Base-by-base conservation (phyloP, 768 basidiomycete species). In the Xerocomellus intermedius region DNA sequence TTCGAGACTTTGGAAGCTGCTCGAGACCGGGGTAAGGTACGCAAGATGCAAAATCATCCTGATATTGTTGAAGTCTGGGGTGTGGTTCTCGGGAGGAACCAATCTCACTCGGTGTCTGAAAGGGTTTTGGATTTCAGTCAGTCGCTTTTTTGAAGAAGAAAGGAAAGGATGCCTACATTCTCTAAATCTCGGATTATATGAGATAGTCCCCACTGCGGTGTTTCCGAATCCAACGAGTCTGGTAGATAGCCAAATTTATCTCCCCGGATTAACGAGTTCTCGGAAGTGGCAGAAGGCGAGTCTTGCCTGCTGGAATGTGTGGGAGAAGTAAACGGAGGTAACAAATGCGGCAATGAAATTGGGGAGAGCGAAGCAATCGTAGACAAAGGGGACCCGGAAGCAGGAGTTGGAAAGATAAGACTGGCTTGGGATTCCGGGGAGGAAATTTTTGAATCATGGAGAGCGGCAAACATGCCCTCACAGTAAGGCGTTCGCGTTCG, bases 31-130 rank as follows among this genome's bases (percentile, higher is more conserved):
- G 30, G 26, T 22, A 46, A 30, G 55, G 10, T n/a, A 19, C 24
- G 32, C 42, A 21, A 33, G 46, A 37, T 22, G 28, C 35, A 48
- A 53, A 37, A 28, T 14, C 21, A 39, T 41, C 33, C 14, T 51
- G 28, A 14, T 35, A 30, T 30, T 28, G 46, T 48, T 48, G 48
- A 26, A 30, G 19, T 22, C 52, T 13, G 39, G 28, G 38, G 28
- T 48, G 26, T 26, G 21, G 37, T 19, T 50, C 24, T 28, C 6
- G 35, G 10, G 26, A 48, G 35, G 73, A 65, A 42, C 52, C 65
- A 24, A 62, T 43, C 32, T 55, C 55, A 42, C 63, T 65, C 2
- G 70, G 66, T 12, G 65, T 61, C 74, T 77, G 55, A 19, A 50
- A 52, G 24, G 22, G 17, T 38, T 14, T 21, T 16, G 32, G 32